Evolutionary conservation across 2,329 filamentous ascomycete genomes (phyloP).

Genomic region (Mariannaea elegans): DNA sequence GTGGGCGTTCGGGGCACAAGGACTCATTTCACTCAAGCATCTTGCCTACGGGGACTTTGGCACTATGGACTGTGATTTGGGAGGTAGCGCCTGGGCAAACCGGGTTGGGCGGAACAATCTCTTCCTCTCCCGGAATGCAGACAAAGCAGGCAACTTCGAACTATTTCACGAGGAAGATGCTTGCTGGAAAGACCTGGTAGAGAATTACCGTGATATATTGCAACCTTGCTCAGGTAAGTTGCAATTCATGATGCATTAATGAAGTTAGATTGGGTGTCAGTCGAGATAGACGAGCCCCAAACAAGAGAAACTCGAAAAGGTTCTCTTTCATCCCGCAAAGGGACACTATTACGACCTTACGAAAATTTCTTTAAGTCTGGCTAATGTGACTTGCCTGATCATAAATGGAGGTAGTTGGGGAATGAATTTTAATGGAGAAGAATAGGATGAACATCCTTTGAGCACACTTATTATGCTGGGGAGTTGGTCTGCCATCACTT

Average conservation of each 20-base stretch:
- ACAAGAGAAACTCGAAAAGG: too few species aligned
- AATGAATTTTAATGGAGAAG: too few species aligned
- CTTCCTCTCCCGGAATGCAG: not conserved
- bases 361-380: too few species aligned
- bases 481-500: too few species aligned
- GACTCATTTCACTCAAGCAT: not conserved
- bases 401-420: too few species aligned
- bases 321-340: too few species aligned
- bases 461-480: too few species aligned
- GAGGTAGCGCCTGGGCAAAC: not conserved
- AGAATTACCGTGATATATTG: not conserved
- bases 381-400: too few species aligned
- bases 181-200: not conserved
- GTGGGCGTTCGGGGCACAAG: not conserved
- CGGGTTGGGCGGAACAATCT: not conserved
- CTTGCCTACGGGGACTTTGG: not conserved
- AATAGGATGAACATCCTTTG: too few species aligned
- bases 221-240: not conserved
- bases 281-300: too few species aligned
- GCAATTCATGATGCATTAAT: not conserved
- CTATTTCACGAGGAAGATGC: not conserved
- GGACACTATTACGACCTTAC: too few species aligned
- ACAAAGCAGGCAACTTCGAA: not conserved
- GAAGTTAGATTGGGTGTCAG: too few species aligned
- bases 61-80: not conserved